Base-by-base conservation (phyloP, 768 basidiomycete genomes). In the Lactarius quietus region DNA sequence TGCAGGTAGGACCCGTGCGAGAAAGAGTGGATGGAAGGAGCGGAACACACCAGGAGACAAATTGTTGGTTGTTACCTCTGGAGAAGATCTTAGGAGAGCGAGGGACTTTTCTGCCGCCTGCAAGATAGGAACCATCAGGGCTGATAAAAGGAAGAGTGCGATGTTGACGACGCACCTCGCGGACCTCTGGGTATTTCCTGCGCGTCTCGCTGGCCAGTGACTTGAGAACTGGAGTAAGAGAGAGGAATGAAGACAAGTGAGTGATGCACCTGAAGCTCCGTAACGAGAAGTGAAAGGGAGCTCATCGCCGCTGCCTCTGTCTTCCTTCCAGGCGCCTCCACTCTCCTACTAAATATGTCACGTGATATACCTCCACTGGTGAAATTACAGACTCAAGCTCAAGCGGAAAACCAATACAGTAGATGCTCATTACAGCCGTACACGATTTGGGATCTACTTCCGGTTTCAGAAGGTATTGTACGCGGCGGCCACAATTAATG, bases 151-250 rank as follows among this genome's bases (percentile, higher is more conserved):
- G 15, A 57, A 28, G 14, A 28, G 23, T 6, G 3, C 39, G 15
- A 17, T 35, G 6, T 10, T 41, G 9, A 52, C 15, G 48, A 76
- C 75, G 73, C 74, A 95, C 94, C 85, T 96, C 95, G 73, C 92
- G 89, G 70, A 97, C 92, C 74, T 97, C 95, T 26, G 93, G 92
- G 75, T 95, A 88, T 70, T 91, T 92, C 65, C 95, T 80, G 71
- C 88, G 83, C 28, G 92, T 93, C 79, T 96, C 95, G 71, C 89
- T 92, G 10, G 93, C 86, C 69, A 98, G 77, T 43, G 94, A 90
- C 90, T 94, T 62, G n/a, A 48, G 3, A 6, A 65, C 0, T 35
- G 10, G 60, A 53, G 63, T 65, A 31, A 57, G 61, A 57, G 18
- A 35, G 5, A 39, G 43, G n/a, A 31, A 54, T 26, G 31, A 6